phyloP scores from a whole-genome alignment of 108 stramenopile genomes.

The Cylindrotheca fusiformis region DNA sequence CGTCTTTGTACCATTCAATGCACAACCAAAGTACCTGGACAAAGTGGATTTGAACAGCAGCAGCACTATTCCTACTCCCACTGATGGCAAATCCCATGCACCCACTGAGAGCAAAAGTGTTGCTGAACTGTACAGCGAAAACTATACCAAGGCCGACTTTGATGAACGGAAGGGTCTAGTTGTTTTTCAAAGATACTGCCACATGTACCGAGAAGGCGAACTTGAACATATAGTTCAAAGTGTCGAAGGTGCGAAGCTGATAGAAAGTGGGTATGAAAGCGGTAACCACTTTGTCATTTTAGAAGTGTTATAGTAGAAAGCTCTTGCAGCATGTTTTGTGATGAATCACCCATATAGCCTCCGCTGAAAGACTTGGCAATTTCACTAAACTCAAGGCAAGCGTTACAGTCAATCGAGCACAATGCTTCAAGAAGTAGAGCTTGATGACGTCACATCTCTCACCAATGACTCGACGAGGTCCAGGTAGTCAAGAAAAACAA shows the following conservation, averaged over 20 bases:
- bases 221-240: slow-evolving; percentile 68
- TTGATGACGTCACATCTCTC: too few relatives aligned
- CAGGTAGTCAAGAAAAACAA: too few relatives aligned
- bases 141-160: slow-evolving; percentile 71
- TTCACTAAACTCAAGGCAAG: too few relatives aligned
- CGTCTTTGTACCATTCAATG: slow-evolving; percentile 97
- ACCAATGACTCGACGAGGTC: too few relatives aligned
- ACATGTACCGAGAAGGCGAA: slow-evolving; percentile 94
- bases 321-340: too few relatives aligned
- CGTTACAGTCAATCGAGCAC: too few relatives aligned
- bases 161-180: slow-evolving; percentile 86
- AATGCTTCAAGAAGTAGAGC: too few relatives aligned
- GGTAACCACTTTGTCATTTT: slow-evolving; percentile 83
- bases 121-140: slow-evolving; percentile 68
- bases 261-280: slow-evolving; percentile 72
- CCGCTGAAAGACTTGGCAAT: too few relatives aligned
- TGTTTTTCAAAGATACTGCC: slow-evolving; percentile 96
- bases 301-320: too few relatives aligned
- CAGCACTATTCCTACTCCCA: background rate
- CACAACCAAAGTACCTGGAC: slow-evolving; percentile 80
- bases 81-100: background rate
- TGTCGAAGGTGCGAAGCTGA: slow-evolving; percentile 45
- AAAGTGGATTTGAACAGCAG: slow-evolving; percentile 5
- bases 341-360: too few relatives aligned
- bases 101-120: slow-evolving; percentile 52